Percentiles rank a stretch among this genome's conserved stretches.
Conservation (phyloP, 345 rosid genomes). For the Cardiospermum halicacabum region DNA sequence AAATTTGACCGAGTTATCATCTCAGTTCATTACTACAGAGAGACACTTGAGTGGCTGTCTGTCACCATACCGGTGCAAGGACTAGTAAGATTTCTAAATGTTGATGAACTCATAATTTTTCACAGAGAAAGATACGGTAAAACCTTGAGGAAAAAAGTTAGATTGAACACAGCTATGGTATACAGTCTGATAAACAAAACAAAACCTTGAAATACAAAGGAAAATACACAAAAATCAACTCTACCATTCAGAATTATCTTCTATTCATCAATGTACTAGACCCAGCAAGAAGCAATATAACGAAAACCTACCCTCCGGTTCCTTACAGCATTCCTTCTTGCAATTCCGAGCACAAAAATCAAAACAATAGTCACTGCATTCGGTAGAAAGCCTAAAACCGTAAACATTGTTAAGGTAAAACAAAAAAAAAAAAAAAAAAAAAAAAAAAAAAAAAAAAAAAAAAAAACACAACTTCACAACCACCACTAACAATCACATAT, state of each 20-base stretch:
- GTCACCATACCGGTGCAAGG: background rate
- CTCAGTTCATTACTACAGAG: background rate
- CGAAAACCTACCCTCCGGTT: conserved; percentile 40
- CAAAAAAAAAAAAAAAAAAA: too few relatives aligned
- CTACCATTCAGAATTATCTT: background rate
- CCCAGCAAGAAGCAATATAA: too few relatives aligned
- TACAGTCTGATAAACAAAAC: background rate
- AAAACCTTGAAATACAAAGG: too few relatives aligned
- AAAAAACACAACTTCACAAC: too few relatives aligned
- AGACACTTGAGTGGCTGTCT: background rate
- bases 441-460: too few relatives aligned
- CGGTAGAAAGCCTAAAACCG: conserved; percentile 59
- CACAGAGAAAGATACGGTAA: background rate
- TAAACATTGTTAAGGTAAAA: conserved; percentile 42
- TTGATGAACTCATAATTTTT: background rate
- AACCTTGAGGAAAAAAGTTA: background rate
- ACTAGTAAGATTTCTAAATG: background rate
- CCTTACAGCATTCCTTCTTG: conserved; percentile 27
- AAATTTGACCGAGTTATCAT: background rate
- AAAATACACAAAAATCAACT: background rate
- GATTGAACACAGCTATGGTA: background rate
- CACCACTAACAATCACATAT: background rate
- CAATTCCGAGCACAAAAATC: conserved; percentile 39
- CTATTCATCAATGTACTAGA: background rate
- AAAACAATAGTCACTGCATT: conserved; percentile 49